Evolutionary conservation across 108 stramenopile genomes (phyloP).

Genomic region (Mediolabrus comicus): DNA sequence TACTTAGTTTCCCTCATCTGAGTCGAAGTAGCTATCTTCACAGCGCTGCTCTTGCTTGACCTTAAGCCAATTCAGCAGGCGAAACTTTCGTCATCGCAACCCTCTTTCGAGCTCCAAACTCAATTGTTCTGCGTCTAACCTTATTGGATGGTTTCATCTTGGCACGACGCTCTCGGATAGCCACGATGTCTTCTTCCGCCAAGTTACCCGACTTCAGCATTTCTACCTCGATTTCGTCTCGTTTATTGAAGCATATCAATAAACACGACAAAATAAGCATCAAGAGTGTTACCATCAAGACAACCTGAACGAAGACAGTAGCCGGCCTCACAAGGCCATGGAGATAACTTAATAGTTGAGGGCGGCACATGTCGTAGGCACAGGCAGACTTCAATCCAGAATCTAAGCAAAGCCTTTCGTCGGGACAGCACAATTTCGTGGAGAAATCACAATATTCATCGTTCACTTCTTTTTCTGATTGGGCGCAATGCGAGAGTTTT

Average conservation of each 20-base stretch:
- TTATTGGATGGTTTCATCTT: constrained; percentile 4
- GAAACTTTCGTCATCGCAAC: too few species aligned
- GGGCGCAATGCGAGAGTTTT: constrained; percentile 5
- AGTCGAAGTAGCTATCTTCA: too few species aligned
- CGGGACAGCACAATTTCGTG: constrained; percentile 27
- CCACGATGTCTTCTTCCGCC: constrained; percentile 32
- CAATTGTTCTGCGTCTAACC: background rate
- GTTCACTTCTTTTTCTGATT: constrained; percentile 1
- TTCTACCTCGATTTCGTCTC: constrained; percentile 49
- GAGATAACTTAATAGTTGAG: constrained; percentile 17
- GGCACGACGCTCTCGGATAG: constrained; percentile 20
- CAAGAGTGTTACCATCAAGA: constrained; percentile 9
- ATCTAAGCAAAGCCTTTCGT: constrained; percentile 17
- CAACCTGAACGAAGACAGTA: constrained; percentile 9
- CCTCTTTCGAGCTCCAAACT: too few species aligned
- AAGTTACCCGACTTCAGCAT: constrained; percentile 36
- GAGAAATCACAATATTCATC: constrained; percentile 19
- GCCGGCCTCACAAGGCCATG: constrained; percentile 10
- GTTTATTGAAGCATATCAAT: constrained; percentile 43
- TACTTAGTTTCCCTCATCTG: too few species aligned
- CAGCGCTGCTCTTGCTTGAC: too few species aligned
- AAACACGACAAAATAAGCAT: constrained; percentile 44
- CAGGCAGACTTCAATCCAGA: constrained; percentile 14
- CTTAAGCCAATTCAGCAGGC: too few species aligned
- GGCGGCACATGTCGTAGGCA: constrained; percentile 42